phyloP scores from a whole-genome alignment of 2,329 filamentous ascomycete species.

The Calycina marina region DNA sequence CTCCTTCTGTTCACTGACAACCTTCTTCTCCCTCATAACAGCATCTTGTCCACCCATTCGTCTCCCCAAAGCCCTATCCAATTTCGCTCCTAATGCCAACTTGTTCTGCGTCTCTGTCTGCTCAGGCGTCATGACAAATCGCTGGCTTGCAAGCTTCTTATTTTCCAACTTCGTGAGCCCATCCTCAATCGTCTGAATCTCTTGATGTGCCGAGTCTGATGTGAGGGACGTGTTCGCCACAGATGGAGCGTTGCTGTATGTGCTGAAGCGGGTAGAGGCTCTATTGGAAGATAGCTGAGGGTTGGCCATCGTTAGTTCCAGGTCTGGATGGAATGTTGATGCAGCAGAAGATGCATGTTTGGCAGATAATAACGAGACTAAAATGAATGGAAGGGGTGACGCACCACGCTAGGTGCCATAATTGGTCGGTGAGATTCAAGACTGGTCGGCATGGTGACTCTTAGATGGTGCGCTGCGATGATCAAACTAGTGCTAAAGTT shows the following conservation, averaged over 20 bases:
- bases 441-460: slow-evolving; percentile 27
- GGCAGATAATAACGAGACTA: slow-evolving; percentile 2
- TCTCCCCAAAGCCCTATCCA: slow-evolving; percentile 53
- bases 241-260: slow-evolving; percentile 32
- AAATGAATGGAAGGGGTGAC: slow-evolving; percentile 5
- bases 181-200: slow-evolving; percentile 48
- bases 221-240: slow-evolving; percentile 26
- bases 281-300: slow-evolving; percentile 29
- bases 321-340: slow-evolving; percentile 3
- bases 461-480: too few relatives aligned
- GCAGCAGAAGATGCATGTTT: slow-evolving; percentile 1
- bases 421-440: slow-evolving; percentile 39
- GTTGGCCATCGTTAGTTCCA: slow-evolving; percentile 9
- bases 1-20: slow-evolving; percentile 1
- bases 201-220: slow-evolving; percentile 21
- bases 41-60: slow-evolving; percentile 61
- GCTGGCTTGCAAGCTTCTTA: slow-evolving; percentile 50
- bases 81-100: slow-evolving; percentile 57
- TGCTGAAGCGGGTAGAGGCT: slow-evolving; percentile 37
- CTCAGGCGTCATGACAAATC: slow-evolving; percentile 48
- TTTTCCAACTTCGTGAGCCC: slow-evolving; percentile 55
- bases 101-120: slow-evolving; percentile 57
- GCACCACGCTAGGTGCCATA: slow-evolving; percentile 36
- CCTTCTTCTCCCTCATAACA: slow-evolving; percentile 34
- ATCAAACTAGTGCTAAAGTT: too few relatives aligned